Conservation (phyloP, 2,329 filamentous ascomycete species). For the Colletotrichum sp. region DNA sequence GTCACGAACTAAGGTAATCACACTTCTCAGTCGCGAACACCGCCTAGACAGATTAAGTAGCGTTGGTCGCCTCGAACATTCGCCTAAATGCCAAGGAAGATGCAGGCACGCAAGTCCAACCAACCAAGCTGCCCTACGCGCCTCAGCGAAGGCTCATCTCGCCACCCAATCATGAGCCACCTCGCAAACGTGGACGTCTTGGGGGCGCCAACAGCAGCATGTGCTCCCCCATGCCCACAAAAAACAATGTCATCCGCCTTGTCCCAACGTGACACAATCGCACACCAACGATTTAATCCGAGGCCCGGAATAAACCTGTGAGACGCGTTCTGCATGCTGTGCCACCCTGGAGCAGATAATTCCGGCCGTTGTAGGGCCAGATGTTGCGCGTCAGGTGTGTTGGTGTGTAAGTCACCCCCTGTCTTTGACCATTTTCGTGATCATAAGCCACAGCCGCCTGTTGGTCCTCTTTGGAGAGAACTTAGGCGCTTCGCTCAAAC, state of each 20-base stretch:
- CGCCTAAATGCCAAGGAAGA: not conserved
- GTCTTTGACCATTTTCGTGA: not conserved
- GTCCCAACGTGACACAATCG: not conserved
- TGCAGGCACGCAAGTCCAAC: not conserved
- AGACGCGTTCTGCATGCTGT: constrained; percentile 3
- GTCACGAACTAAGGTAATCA: not conserved
- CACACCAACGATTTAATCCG: not conserved
- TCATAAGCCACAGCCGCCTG: not conserved
- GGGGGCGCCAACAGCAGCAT: not conserved
- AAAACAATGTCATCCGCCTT: not conserved
- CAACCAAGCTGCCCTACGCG: not conserved
- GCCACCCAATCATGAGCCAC: constrained; percentile 5
- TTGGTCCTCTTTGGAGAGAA: not conserved
- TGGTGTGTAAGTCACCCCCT: not conserved
- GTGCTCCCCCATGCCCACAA: not conserved
- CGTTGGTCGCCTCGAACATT: not conserved
- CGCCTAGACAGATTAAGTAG: not conserved
- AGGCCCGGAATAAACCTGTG: not conserved
- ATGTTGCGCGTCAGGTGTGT: not conserved
- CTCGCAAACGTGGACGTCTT: not conserved
- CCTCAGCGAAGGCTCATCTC: not conserved
- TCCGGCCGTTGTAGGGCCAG: not conserved
- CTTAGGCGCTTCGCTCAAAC: not conserved
- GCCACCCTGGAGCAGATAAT: not conserved
- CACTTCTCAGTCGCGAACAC: not conserved